Evolutionary conservation across 495 filamentous ascomycete genomes (phyloP).

Genomic region (Penicillium arizonense): DNA sequence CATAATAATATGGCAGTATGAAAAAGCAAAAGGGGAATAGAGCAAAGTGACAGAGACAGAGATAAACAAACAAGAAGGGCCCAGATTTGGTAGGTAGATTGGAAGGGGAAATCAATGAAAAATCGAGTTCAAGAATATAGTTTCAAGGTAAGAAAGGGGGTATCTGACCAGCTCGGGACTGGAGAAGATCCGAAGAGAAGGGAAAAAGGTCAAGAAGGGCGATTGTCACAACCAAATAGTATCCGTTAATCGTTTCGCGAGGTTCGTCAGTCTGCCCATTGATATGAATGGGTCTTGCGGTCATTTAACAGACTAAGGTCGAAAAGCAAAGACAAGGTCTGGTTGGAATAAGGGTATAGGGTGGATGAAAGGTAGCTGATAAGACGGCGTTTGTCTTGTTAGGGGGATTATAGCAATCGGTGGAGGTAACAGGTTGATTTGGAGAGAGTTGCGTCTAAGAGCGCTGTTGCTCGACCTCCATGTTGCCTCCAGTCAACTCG

Average conservation of each 20-base stretch:
- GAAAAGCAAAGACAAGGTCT: slow-evolving; percentile 16
- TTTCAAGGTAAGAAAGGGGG: background rate
- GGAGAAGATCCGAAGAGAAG: slow-evolving; percentile 3
- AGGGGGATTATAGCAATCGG: background rate
- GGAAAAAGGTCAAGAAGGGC: background rate
- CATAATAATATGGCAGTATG: slow-evolving; percentile 16
- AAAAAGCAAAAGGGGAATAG: slow-evolving; percentile 31
- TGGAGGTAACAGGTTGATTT: background rate
- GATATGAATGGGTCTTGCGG: background rate
- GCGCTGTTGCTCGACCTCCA: slow-evolving; percentile 50
- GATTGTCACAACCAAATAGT: slow-evolving; percentile 9
- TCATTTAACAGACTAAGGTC: slow-evolving; percentile 6
- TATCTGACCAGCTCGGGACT: slow-evolving; percentile 3
- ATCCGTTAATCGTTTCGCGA: slow-evolving; percentile 22
- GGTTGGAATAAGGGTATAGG: slow-evolving; percentile 13
- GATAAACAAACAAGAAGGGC: slow-evolving; percentile 5
- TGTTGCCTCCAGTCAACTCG: slow-evolving; percentile 76
- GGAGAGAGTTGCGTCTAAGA: background rate
- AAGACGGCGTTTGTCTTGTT: background rate
- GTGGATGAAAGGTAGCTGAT: slow-evolving; percentile 8
- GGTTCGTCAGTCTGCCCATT: slow-evolving; percentile 12
- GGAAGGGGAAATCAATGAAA: slow-evolving; percentile 6
- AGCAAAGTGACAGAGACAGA: slow-evolving; percentile 19
- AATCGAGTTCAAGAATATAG: background rate
- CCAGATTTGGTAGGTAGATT: slow-evolving; percentile 4